Conservation (phyloP, 2,329 filamentous ascomycete genomes). For the Ceratocystis variospora region DNA sequence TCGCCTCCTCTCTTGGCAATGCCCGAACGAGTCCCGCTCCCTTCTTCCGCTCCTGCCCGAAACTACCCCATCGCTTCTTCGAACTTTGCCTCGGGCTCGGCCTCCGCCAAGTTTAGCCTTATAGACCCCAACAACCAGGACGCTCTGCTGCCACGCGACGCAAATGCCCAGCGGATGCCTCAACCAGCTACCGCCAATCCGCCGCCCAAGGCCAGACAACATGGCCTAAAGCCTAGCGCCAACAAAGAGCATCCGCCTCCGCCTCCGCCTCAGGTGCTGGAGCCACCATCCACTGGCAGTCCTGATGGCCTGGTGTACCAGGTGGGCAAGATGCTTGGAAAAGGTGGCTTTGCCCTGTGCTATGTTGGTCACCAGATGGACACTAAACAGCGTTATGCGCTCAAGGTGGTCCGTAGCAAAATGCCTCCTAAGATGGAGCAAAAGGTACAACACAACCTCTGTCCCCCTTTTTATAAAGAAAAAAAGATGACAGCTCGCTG, state of each 20-base stretch:
- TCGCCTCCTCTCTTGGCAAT: constrained; percentile 11
- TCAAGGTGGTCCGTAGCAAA: constrained; percentile 73
- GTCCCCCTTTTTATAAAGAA: not conserved
- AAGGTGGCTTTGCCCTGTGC: constrained; percentile 72
- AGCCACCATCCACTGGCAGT: constrained; percentile 54
- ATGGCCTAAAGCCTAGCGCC: constrained; percentile 37
- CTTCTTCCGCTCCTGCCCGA: constrained; percentile 12
- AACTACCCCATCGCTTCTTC: constrained; percentile 4
- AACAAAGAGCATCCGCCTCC: constrained; percentile 55
- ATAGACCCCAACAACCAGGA: constrained; percentile 38
- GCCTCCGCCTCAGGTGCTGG: constrained; percentile 44
- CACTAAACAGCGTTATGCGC: constrained; percentile 53
- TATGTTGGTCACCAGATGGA: constrained; percentile 56
- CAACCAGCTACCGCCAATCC: constrained; percentile 31
- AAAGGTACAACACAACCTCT: constrained; percentile 44
- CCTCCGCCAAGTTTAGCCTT: constrained; percentile 1
- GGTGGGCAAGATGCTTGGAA: constrained; percentile 60
- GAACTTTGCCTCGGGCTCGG: constrained; percentile 3
- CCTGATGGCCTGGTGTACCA: constrained; percentile 58
- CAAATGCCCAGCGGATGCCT: constrained; percentile 44
- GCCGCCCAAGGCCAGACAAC: constrained; percentile 39
- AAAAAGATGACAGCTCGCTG: constrained; percentile 16
- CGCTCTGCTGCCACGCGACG: constrained; percentile 51
- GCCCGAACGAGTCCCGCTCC: constrained; percentile 18
- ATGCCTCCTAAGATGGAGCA: constrained; percentile 76